Conservation (phyloP, 129 eudicot species). For the Artemisia annua region DNA sequence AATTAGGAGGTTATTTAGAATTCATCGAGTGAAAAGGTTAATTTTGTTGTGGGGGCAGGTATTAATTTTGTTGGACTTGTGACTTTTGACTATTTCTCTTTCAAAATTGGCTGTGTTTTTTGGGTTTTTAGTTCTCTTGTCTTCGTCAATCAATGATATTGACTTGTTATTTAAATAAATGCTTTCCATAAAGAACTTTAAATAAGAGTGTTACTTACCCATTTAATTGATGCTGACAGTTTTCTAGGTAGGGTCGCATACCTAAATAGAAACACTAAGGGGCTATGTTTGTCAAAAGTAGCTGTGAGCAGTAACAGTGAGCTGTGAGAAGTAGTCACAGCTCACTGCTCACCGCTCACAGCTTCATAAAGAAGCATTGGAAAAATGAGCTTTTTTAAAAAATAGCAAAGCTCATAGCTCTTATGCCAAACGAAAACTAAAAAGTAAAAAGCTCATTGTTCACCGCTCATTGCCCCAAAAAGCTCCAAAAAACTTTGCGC, state of each 20-base stretch:
- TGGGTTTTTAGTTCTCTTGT: conserved; percentile 10
- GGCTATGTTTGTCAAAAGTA: too few species aligned
- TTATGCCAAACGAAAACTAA: too few species aligned
- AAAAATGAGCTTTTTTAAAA: too few species aligned
- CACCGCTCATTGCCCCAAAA: too few species aligned
- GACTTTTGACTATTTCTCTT: conserved; percentile 52
- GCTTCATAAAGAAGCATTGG: too few species aligned
- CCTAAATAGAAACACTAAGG: too few species aligned
- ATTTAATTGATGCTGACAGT: conserved; percentile 11
- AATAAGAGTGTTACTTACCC: neutral
- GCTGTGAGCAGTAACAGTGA: too few species aligned
- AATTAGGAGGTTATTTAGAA: conserved; percentile 9
- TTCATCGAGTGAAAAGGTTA: conserved; percentile 15
- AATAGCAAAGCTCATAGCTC: too few species aligned
- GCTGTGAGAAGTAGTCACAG: too few species aligned
- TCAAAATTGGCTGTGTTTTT: conserved; percentile 35
- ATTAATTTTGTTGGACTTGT: conserved; percentile 37
- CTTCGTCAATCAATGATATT: conserved; percentile 27
- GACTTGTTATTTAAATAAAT: conserved; percentile 14
- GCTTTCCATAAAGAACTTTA: neutral
- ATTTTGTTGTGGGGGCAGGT: conserved; percentile 27
- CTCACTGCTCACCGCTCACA: too few species aligned
- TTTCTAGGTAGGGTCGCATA: conserved; percentile 10
- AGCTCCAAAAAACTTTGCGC: too few species aligned
- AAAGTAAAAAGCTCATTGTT: too few species aligned